These are phyloP conservation scores for Leccinum variicolor DNA, from an alignment of 768 basidiomycete genomes.

Conservation along the genomic window DNA sequence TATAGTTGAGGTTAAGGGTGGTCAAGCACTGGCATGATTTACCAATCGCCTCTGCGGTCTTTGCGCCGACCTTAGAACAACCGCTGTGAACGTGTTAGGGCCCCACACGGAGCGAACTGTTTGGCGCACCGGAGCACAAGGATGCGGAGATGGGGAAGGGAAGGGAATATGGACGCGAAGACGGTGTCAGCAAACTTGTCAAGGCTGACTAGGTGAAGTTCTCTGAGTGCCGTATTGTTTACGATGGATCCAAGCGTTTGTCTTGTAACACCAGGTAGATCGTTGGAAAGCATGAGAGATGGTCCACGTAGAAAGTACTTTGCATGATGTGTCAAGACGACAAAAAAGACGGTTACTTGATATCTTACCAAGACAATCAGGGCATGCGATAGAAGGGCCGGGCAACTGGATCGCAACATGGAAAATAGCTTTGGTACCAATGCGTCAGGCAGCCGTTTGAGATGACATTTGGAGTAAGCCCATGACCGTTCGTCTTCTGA, in stretches of 20 bases:
- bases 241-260: conserved; percentile 46
- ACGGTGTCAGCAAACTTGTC: conserved; percentile 47
- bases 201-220: conserved; percentile 51
- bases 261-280: conserved; percentile 50
- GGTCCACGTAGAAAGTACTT: conserved; percentile 61
- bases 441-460: conserved; percentile 26
- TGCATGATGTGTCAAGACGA: background rate
- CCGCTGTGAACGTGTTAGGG: conserved; percentile 40
- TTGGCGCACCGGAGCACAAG: conserved; percentile 52
- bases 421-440: conserved; percentile 50
- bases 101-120: conserved; percentile 2
- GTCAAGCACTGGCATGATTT: conserved; percentile 41
- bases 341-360: background rate
- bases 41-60: conserved; percentile 44
- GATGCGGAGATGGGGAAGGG: conserved; percentile 41
- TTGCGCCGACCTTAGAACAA: conserved; percentile 53
- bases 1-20: conserved; percentile 58
- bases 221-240: conserved; percentile 33
- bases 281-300: conserved; percentile 43
- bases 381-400: conserved; percentile 28
- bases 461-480: conserved; percentile 36
- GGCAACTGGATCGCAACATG: conserved; percentile 46
- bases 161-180: conserved; percentile 49
- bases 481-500: conserved; percentile 37
- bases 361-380: conserved; percentile 52